These are phyloP conservation scores for Phytophthora sp. DNA, from an alignment of 352 stramenopile genomes.

Conservation along the genomic window DNA sequence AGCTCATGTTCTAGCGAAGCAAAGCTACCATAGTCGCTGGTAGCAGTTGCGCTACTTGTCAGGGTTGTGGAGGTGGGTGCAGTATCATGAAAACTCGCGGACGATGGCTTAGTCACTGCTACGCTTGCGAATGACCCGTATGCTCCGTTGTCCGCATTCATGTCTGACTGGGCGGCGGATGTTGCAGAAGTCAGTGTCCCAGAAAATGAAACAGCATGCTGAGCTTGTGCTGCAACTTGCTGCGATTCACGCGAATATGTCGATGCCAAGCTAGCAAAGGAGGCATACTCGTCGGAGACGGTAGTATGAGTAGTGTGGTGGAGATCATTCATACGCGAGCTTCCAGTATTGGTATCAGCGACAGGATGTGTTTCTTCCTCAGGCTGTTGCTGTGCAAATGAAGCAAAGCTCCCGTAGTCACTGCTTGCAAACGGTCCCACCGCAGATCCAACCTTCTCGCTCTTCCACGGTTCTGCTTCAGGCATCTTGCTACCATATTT, in stretches of 20 bases:
- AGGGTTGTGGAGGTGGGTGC: not conserved
- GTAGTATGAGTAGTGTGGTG: not conserved
- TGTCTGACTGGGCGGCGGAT: slow-evolving; percentile 1
- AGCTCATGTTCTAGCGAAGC: slow-evolving; percentile 9
- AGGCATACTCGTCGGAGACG: slow-evolving; percentile 27
- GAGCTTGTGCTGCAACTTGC: slow-evolving; percentile 18
- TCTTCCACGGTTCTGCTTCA: not conserved
- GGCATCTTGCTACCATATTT: slow-evolving; percentile 3
- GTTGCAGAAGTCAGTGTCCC: slow-evolving; percentile 11
- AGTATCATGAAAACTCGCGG: not conserved
- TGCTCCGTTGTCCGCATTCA: slow-evolving; percentile 10
- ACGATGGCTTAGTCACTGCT: slow-evolving; percentile 25
- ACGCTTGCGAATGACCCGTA: slow-evolving; percentile 41
- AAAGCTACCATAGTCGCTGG: slow-evolving; percentile 36
- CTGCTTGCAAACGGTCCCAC: slow-evolving; percentile 6
- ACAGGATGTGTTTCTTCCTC: slow-evolving; percentile 14
- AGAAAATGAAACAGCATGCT: slow-evolving; percentile 23
- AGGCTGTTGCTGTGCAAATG: slow-evolving; percentile 26
- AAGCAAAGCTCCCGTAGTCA: slow-evolving; percentile 59
- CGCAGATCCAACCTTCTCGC: not conserved
- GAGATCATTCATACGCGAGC: not conserved
- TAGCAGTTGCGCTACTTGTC: not conserved
- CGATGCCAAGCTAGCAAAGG: slow-evolving; percentile 28
- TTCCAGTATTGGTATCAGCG: not conserved
- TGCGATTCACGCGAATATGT: slow-evolving; percentile 29